Evolutionary conservation across 768 basidiomycete species (phyloP).

Genomic region (Boletellus ananas): DNA sequence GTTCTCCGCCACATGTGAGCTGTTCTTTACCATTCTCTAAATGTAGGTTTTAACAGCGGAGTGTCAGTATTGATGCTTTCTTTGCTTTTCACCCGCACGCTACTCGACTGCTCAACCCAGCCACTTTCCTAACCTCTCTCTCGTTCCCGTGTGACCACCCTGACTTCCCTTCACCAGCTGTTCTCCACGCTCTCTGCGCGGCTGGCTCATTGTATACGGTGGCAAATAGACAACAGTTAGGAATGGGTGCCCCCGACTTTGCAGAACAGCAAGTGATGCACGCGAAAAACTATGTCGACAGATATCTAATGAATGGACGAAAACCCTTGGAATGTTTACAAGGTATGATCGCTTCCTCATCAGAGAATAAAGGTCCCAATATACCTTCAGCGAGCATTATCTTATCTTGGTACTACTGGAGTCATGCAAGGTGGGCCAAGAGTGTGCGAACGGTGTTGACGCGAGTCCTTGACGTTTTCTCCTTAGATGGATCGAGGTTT

Average conservation of each 20-base stretch:
- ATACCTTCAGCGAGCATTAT: slow-evolving; percentile 50
- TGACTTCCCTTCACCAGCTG: slow-evolving; percentile 64
- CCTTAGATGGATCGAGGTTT: slow-evolving; percentile 70
- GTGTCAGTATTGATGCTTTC: slow-evolving; percentile 66
- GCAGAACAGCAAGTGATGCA: slow-evolving; percentile 60
- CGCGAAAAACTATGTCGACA: slow-evolving; percentile 49
- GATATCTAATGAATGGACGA: slow-evolving; percentile 46
- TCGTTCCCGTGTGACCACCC: slow-evolving; percentile 62
- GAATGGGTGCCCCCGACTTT: slow-evolving; percentile 36
- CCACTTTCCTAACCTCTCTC: slow-evolving; percentile 63
- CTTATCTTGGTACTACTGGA: slow-evolving; percentile 72
- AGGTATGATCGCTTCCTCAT: slow-evolving; percentile 36
- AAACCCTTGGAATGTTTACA: slow-evolving; percentile 58
- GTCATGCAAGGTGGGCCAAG: slow-evolving; percentile 56
- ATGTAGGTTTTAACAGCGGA: neutral
- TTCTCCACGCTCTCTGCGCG: slow-evolving; percentile 87
- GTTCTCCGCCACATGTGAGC: slow-evolving; percentile 64
- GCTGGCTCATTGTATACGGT: slow-evolving; percentile 73
- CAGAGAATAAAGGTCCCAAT: neutral
- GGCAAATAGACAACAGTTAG: slow-evolving; percentile 32
- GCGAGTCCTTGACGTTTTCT: neutral
- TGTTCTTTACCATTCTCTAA: neutral
- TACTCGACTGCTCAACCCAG: slow-evolving; percentile 61
- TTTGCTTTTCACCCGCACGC: slow-evolving; percentile 77
- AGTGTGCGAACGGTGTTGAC: neutral